Base-by-base conservation (phyloP, 1,139 yeast genomes). In the Protomyces pachydermus region DNA sequence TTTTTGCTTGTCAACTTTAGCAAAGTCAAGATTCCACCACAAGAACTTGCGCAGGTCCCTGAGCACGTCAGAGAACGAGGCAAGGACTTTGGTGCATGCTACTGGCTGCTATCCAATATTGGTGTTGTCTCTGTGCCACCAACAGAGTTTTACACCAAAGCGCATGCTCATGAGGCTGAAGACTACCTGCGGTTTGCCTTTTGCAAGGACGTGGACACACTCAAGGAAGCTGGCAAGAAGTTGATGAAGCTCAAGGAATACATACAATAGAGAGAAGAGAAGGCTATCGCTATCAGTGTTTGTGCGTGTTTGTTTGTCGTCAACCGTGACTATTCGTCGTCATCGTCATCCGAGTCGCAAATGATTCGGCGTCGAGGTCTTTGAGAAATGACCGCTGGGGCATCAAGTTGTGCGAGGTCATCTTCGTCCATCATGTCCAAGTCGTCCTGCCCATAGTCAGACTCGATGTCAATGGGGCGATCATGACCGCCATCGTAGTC, bases 81-180 rank as follows among this genome's bases (percentile, higher is more conserved):
- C 32, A 84, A 84, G 69, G 98, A 93, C 77, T 93, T 90, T 79
- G 84, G 84, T 72, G 80, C 87, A 69, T 95, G 97, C 0, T 89
- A 89, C 77, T 93, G 98, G 97, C 80, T 93, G 67, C 89, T 91
- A 71, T 86, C 84, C 73, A 96, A 91, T 73, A 76, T 93, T 65
- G 98, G 98, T 3, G 95, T 93, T 54, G 98, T 93, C 28, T 88
- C 96, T 4, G 91, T 93, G 69, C 98, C 98, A 12, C 98, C 98
- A 37, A 87, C 97, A 3, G 98, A 91, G 75, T 93, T 93, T 73
- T 84, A 89, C 72, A 82, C 84, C 54, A 81, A 83, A 55, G 85
- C 88, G 74, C 82, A 83, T 67, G 91, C 88, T 38, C 80, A 83
- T 66, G 83, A 86, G 18, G 91, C 93, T 61, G 96, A 91, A 73